A percentile compares a stretch with the other conserved stretches of the same genome.
These are phyloP conservation scores for Chalciporus pseudorubinellus DNA, from an alignment of 768 basidiomycete species.

Conservation along the genomic window DNA sequence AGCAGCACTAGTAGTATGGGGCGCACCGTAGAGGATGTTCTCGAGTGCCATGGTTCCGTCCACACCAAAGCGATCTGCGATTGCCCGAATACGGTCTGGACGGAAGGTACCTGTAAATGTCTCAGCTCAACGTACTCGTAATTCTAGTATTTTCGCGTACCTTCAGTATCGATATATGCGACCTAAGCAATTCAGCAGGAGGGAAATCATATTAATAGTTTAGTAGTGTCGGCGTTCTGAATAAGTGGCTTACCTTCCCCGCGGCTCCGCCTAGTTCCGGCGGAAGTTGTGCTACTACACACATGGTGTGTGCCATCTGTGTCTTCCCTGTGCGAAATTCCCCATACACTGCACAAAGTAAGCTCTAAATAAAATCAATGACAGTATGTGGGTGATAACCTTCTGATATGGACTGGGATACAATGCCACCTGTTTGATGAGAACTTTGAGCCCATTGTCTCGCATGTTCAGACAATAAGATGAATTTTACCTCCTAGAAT, in stretches of 20 bases:
- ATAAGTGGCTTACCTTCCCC: conserved; percentile 59
- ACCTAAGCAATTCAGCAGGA: conserved; percentile 44
- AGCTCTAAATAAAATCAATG: neutral
- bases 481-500: conserved; percentile 71
- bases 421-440: conserved; percentile 63
- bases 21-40: conserved; percentile 83
- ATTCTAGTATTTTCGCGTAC: conserved; percentile 28
- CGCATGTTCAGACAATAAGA: neutral
- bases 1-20: neutral
- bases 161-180: conserved; percentile 92
- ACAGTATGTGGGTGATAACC: conserved; percentile 38
- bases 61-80: conserved; percentile 94
- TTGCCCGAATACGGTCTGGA: conserved; percentile 86
- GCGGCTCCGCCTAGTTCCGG: conserved; percentile 86
- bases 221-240: conserved; percentile 1
- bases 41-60: conserved; percentile 83
- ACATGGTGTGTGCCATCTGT: conserved; percentile 93
- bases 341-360: conserved; percentile 68
- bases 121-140: conserved; percentile 20
- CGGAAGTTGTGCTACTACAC: conserved; percentile 86
- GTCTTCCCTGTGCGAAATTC: conserved; percentile 97
- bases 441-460: neutral
- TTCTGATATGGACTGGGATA: conserved; percentile 94
- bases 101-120: conserved; percentile 78
- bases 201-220: neutral